Base-by-base conservation (phyloP, 805 yeast genomes). In the Danielia reshetovae region DNA sequence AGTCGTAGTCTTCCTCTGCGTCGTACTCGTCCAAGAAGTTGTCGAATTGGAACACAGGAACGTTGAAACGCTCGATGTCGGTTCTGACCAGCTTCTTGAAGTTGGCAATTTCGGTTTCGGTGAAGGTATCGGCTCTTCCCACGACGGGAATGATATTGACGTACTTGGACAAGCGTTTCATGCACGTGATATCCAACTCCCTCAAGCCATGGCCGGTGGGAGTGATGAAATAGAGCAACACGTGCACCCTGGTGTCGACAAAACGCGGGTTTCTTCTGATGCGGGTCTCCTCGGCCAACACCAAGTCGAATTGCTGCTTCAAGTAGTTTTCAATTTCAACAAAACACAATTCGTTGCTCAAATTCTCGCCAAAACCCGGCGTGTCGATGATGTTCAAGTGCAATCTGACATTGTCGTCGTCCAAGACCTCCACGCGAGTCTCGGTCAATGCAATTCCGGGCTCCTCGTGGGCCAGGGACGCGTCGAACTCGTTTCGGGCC, bases 141-240 rank as follows among this genome's bases (percentile, higher is more conserved):
- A 89, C 75, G 17, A 88, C 79, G 2, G 97, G 96, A 28, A 89
- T 76, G 17, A 90, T 72, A 60, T 89, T 89, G 14, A 85, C 95
- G 45, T 79, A 76, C 16, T 75, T 69, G 11, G 89, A 75, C 33
- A 89, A 68, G 30, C 72, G 67, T 46, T 69, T 75, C 81, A 89
- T 84, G 34, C 85, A 69, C 43, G 72, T 74, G 24, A 83, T 68
- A 55, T 90, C 97, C 38, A 84, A 53, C 54, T 84, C 90, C 40
- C 83, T 67, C 43, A 84, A 66, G 2, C 90, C 89, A 55, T 84
- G 93, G 12, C 94, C 94, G 4, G 79, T 75, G 23, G 90, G 82
- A 36, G 80, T 77, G 35, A 88, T 75, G 51, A 88, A 81, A 63
- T 86, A 88, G 32, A 88, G 59, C 46, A 89, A 77, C 18, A 77